phyloP scores from a whole-genome alignment of 2,329 filamentous ascomycete species.

The Aspergillus felis region DNA sequence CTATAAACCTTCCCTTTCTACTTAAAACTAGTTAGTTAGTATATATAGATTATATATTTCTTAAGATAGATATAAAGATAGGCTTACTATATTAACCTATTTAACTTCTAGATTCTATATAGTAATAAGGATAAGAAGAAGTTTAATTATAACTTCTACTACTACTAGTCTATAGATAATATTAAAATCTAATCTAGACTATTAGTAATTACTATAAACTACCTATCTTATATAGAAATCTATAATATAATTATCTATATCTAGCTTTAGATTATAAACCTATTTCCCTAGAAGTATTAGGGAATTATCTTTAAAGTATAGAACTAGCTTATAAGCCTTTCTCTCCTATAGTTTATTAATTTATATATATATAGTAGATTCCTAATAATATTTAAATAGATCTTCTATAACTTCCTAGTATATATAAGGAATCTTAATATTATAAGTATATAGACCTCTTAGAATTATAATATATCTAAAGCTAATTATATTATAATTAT shows the following conservation, averaged over 20 bases:
- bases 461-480: background rate
- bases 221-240: background rate
- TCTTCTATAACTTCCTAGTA: background rate
- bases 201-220: background rate
- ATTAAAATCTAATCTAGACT: background rate
- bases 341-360: background rate
- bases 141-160: background rate
- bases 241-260: background rate
- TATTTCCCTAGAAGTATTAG: background rate
- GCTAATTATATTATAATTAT: background rate
- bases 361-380: background rate
- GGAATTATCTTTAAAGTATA: background rate
- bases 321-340: background rate
- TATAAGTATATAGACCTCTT: background rate
- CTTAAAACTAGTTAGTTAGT: background rate
- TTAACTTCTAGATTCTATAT: background rate
- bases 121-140: background rate
- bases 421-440: background rate
- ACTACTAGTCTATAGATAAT: background rate
- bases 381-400: too few relatives aligned
- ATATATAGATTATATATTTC: background rate
- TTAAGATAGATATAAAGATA: background rate
- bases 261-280: background rate
- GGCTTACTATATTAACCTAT: background rate
- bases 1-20: background rate